A percentile compares a stretch with the other conserved stretches of the same genome.
phyloP scores from a whole-genome alignment of 2,329 filamentous ascomycete species.

The Neofusicoccum ribis region DNA sequence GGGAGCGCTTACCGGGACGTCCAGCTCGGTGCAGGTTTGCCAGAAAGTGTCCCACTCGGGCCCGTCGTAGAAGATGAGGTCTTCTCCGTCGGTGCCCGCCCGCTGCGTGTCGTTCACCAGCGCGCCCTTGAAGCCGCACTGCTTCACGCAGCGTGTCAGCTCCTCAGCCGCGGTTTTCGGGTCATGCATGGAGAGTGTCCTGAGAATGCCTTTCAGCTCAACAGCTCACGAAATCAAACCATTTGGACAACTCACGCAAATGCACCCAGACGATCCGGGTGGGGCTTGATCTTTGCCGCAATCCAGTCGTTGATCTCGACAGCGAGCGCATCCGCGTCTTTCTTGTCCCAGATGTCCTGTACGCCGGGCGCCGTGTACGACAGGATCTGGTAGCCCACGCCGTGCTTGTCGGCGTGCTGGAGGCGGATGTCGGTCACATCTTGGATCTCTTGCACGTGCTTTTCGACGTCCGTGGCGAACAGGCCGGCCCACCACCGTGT shows the following conservation, averaged over 20 bases:
- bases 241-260: slow-evolving; percentile 35
- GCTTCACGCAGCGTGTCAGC: slow-evolving; percentile 31
- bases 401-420: slow-evolving; percentile 46
- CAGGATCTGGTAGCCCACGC: slow-evolving; percentile 50
- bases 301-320: slow-evolving; percentile 51
- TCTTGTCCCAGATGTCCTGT: slow-evolving; percentile 48
- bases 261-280: slow-evolving; percentile 46
- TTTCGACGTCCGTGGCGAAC: slow-evolving; percentile 60
- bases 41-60: slow-evolving; percentile 35
- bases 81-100: slow-evolving; percentile 30
- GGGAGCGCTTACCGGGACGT: slow-evolving; percentile 26
- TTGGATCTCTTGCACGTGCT: slow-evolving; percentile 58
- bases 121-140: slow-evolving; percentile 61
- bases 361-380: slow-evolving; percentile 52
- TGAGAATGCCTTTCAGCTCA: slow-evolving; percentile 16
- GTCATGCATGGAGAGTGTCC: slow-evolving; percentile 35
- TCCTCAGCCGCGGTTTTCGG: slow-evolving; percentile 33
- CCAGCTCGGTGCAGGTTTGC: slow-evolving; percentile 33
- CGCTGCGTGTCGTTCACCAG: slow-evolving; percentile 48
- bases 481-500: slow-evolving; percentile 62
- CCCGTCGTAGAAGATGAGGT: slow-evolving; percentile 35
- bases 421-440: slow-evolving; percentile 44
- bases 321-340: slow-evolving; percentile 46
- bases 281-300: slow-evolving; percentile 43
- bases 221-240: neutral